Percentiles rank a stretch among this genome's conserved stretches.
Evolutionary conservation across 345 rosid species (phyloP).

Genomic region (Gossypium mustelinum): DNA sequence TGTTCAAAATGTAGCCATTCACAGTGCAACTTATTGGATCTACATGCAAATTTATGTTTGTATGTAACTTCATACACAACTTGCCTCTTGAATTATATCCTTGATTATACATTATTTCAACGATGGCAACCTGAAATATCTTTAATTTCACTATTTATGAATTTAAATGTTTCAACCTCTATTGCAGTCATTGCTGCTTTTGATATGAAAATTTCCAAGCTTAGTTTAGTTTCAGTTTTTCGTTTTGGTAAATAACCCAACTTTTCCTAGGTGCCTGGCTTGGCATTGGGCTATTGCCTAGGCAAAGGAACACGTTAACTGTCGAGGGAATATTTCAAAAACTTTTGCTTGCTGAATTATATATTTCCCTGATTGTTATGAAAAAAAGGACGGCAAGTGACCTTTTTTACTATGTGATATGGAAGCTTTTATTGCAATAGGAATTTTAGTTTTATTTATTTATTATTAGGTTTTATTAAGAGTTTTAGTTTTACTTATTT

Average conservation of each 20-base stretch:
- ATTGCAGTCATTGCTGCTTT: background rate
- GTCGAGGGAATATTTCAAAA: background rate
- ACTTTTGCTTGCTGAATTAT: background rate
- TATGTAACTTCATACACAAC: background rate
- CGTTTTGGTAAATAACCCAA: conserved; percentile 1
- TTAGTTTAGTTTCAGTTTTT: background rate
- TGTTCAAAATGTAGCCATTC: background rate
- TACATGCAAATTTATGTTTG: background rate
- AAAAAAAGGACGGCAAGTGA: background rate
- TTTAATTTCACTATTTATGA: background rate
- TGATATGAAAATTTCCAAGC: background rate
- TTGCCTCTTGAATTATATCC: background rate
- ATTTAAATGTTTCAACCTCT: background rate
- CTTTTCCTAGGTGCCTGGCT: background rate
- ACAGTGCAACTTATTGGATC: background rate
- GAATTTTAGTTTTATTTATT: too few relatives aligned
- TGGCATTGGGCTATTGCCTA: background rate
- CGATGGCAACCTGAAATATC: background rate
- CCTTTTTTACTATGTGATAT: background rate
- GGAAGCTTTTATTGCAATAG: too few relatives aligned
- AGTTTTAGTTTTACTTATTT: too few relatives aligned
- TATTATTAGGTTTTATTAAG: too few relatives aligned
- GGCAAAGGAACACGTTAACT: background rate
- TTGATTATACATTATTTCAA: background rate
- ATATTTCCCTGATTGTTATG: background rate